A percentile compares a stretch with the other conserved stretches of the same genome.
Evolutionary conservation across 164 flowering plant species (phyloP).

Genomic region (Berberis thunbergii): DNA sequence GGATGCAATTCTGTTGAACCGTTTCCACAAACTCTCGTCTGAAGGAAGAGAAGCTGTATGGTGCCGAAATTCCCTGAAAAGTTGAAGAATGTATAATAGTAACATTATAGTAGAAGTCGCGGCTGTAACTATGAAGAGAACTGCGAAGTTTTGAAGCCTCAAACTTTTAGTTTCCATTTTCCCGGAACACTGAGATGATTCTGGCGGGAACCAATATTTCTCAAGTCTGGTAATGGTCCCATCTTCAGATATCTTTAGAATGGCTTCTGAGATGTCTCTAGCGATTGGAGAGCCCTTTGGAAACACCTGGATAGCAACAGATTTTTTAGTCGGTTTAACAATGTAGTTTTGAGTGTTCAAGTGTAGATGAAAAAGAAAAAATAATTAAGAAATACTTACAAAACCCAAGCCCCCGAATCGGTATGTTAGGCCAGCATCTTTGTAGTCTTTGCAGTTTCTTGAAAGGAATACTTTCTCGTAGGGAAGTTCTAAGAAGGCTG

Average conservation of each 20-base stretch:
- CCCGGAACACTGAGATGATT: constrained; percentile 12
- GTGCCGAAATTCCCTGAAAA: background rate
- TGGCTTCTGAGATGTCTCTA: constrained; percentile 22
- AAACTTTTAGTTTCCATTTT: constrained; percentile 14
- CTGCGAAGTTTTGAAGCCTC: constrained; percentile 29
- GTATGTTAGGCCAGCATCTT: constrained; percentile 9
- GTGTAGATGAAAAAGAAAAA: no score
- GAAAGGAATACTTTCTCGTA: constrained; percentile 27
- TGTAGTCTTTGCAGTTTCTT: constrained; percentile 26
- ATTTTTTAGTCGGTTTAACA: no score
- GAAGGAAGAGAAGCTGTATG: background rate
- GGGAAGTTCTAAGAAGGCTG: constrained; percentile 39
- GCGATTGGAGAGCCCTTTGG: constrained; percentile 36
- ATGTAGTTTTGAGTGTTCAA: no score
- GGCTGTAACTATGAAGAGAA: constrained; percentile 20
- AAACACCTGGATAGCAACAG: background rate
- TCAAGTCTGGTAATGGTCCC: constrained; percentile 20
- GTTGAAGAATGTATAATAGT: constrained; percentile 9
- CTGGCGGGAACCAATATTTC: constrained; percentile 16
- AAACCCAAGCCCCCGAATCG: constrained; percentile 28
- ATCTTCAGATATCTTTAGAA: constrained; percentile 22
- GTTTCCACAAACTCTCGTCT: constrained; percentile 8
- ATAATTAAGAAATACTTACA: constrained; percentile 10
- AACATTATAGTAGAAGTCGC: constrained; percentile 17
- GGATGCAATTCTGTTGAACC: background rate